A percentile compares a stretch with the other conserved stretches of the same genome.
These are phyloP conservation scores for Apiospora sp. DNA, from an alignment of 2,329 filamentous ascomycete genomes.

Conservation along the genomic window DNA sequence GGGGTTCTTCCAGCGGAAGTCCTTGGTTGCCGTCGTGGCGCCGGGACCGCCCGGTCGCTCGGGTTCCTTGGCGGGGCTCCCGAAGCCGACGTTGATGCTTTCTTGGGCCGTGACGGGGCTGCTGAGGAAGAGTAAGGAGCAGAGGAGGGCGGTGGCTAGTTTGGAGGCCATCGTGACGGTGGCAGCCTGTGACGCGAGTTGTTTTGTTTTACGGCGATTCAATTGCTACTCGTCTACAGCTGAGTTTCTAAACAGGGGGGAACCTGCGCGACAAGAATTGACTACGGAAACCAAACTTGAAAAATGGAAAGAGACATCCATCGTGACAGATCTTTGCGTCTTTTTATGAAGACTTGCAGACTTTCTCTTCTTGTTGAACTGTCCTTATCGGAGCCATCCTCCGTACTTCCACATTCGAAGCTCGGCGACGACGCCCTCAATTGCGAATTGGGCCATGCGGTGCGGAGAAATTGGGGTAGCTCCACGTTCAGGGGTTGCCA, in stretches of 20 bases:
- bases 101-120: not conserved
- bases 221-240: too few species aligned
- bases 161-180: not conserved
- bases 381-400: slow-evolving; percentile 22
- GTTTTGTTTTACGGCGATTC: too few species aligned
- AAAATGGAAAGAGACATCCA: not conserved
- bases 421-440: not conserved
- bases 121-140: not conserved
- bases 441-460: not conserved
- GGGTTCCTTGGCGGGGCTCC: not conserved
- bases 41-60: not conserved
- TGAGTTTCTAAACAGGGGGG: too few species aligned
- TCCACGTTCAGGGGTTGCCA: not conserved
- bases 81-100: slow-evolving; percentile 15
- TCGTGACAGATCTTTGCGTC: not conserved
- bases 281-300: not conserved
- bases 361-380: not conserved
- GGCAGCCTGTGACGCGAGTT: not conserved
- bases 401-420: slow-evolving; percentile 18
- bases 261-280: not conserved
- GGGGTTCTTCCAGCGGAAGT: slow-evolving; percentile 52
- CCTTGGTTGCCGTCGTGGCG: slow-evolving; percentile 26
- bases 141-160: not conserved
- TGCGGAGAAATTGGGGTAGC: slow-evolving; percentile 5
- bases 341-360: not conserved